Evolutionary conservation across 768 basidiomycete genomes (phyloP), one percentile per base, ranked within the genome.

Genomic region (Termitomyces sp.): DNA sequence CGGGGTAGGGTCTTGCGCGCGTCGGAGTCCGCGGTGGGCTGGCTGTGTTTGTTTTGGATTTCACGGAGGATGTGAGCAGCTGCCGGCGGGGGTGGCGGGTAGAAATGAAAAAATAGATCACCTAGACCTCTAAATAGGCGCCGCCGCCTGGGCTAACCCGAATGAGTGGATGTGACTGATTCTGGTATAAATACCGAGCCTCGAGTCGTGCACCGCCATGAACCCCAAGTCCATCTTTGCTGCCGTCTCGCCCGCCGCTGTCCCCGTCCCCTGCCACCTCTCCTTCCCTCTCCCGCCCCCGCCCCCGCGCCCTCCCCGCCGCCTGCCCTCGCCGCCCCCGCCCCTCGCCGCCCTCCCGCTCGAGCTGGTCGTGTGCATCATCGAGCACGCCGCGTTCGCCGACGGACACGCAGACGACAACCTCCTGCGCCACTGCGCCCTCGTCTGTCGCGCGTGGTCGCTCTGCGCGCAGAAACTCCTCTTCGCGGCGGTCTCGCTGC

Each of bases 401-500:
- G 70, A 74, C 24, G 45, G 35, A 35, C 67, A 72, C 28, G 60
- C 69, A 4, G 71, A 79, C 62, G 66, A 70, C 41, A 62, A 68
- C 13, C 72, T 87, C 20, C 75, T 90, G 49, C 69, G 67, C 52
- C 68, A 76, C 48, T 86, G 81, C 64, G 72, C 86, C 3, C 78
- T 90, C 49, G 85, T 90, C 24, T 88, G 81, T 76, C 78, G 73
- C 67, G 74, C 79, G 26, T 90, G 89, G 88, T 81, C 86, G 1
- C 62, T 70, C n/a, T 72, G 78, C 30, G 78, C 85, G 0, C 88
- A 91, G 69, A 81, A 78, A 56, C 76, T 87, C 18, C 74, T 90
- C 48, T 90, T 89, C 70, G 74, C 75, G 55, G 71, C 74, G 47
- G 80, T 88, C 55, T 72, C 72, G 32, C 77, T 90, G 46, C 72